Evolutionary conservation across 306 rosid genomes (phyloP).

Genomic region (Begonia peltatifolia): DNA sequence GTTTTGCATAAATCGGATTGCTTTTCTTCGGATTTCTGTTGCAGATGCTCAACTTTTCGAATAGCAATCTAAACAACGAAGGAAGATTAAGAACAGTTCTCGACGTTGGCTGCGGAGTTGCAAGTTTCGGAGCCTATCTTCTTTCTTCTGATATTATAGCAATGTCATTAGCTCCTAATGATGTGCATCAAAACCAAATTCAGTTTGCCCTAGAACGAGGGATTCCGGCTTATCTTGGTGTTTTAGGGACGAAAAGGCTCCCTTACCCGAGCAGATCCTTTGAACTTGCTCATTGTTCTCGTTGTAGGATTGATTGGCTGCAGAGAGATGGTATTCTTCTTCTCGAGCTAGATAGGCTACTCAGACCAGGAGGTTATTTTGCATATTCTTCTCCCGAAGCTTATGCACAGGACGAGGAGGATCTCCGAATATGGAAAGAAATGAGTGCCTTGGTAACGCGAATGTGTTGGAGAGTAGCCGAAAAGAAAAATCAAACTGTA

Average conservation of each 20-base stretch:
- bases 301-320: constrained; percentile 97
- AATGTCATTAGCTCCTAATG: constrained; percentile 95
- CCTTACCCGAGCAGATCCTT: constrained; percentile 98
- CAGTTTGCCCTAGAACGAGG: constrained; percentile 97
- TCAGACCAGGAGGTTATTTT: constrained; percentile 88
- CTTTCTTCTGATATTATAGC: constrained; percentile 70
- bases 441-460: constrained; percentile 82
- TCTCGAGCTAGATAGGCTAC: constrained; percentile 80
- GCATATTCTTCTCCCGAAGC: constrained; percentile 95
- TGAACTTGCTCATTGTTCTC: constrained; percentile 96
- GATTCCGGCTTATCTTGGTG: constrained; percentile 90
- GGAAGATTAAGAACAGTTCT: constrained; percentile 83
- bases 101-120: constrained; percentile 95
- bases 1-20: no score
- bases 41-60: constrained; percentile 93
- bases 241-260: constrained; percentile 87
- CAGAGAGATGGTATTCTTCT: constrained; percentile 89
- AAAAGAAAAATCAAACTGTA: constrained; percentile 79
- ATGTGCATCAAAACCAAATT: constrained; percentile 96
- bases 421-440: constrained; percentile 84
- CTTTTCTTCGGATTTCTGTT: background rate
- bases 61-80: constrained; percentile 51
- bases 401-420: constrained; percentile 96
- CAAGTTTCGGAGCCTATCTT: constrained; percentile 93
- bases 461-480: constrained; percentile 86